A percentile compares a stretch with the other conserved stretches of the same genome.
Evolutionary conservation across 2,329 filamentous ascomycete genomes (phyloP).

Genomic region (Daldinia sp.): DNA sequence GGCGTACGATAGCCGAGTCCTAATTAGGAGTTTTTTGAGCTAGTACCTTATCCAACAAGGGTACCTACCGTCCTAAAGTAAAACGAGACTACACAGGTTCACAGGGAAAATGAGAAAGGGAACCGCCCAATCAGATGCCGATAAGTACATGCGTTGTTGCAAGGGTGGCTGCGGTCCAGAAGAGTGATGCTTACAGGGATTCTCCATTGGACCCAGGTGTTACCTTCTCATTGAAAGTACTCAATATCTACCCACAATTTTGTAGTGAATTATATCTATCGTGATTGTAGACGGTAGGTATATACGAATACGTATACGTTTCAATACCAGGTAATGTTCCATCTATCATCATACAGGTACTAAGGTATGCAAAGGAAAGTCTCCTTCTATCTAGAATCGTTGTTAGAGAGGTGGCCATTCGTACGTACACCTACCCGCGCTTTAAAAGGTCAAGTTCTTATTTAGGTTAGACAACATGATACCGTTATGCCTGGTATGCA

Average conservation of each 20-base stretch:
- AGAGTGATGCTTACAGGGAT: constrained; percentile 31
- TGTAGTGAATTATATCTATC: constrained; percentile 2
- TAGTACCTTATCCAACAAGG: constrained; percentile 9
- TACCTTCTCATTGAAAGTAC: constrained; percentile 22
- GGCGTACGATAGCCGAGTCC: constrained; percentile 12
- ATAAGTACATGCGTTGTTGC: constrained; percentile 20
- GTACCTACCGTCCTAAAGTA: not conserved
- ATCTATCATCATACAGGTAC: too few species aligned
- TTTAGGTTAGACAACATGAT: constrained; percentile 5
- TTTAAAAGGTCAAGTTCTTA: not conserved
- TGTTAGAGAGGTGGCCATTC: too few species aligned
- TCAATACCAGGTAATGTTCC: too few species aligned
- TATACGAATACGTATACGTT: not conserved
- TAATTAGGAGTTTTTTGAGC: constrained; percentile 10
- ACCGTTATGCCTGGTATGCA: too few species aligned
- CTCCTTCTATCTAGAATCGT: too few species aligned
- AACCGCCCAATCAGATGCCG: constrained; percentile 35
- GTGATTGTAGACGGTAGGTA: not conserved
- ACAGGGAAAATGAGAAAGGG: constrained; percentile 10
- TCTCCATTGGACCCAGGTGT: constrained; percentile 28
- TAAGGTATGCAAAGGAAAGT: too few species aligned
- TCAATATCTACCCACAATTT: constrained; percentile 3
- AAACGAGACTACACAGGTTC: not conserved
- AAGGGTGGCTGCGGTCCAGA: constrained; percentile 31
- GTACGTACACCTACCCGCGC: too few species aligned